Evolutionary conservation across 192 early-diverging fungal genomes (phyloP), one percentile per base, ranked within the genome.

Genomic region (Oehlia diaphana): DNA sequence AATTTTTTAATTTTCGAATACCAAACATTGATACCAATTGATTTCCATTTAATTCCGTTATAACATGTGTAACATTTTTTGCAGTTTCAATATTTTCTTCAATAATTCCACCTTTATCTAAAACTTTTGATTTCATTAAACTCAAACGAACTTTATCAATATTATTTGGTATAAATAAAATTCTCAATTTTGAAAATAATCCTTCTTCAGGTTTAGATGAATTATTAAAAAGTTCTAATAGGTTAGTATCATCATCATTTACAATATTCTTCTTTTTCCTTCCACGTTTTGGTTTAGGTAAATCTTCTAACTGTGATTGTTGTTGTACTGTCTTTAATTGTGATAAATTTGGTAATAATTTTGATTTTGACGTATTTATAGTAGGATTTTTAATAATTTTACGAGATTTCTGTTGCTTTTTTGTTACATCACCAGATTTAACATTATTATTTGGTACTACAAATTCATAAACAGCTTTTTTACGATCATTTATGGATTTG

Each of bases 71-170:
- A 58, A 58, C 16, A 58, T 58, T 19, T 21, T 4, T 6, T 21
- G 4, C n/a, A 9, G 39, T 9, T 44, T 70, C 39, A 39, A 70
- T 44, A 39, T 0, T 39, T 44, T 70, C 68, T 19, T 21, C 35
- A 1, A 70, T 10, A 4, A 39, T 39, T 21, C 68, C 68, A 9
- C 68, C 68, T 42, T 42, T 39, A 10, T 37, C 68, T 44, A 44
- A 10, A 39, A 70, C 68, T 47, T 70, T 70, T 70, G 33, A n/a
- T 70, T 70, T 70, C 68, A 70, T 42, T 39, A 70, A 70, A 9
- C 9, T 47, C 68, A 70, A 16, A 5, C 68, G 68, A 44, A 70
- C 21, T 44, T 37, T 70, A 70, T 44, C 68, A 70, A 70, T 70
- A 10, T 70, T 70, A 42, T 70, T 70, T 9, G 33, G n/a, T 44